Base-by-base conservation (phyloP, 2,329 filamentous ascomycete species). In the Sporothrix brunneoviolacea region DNA sequence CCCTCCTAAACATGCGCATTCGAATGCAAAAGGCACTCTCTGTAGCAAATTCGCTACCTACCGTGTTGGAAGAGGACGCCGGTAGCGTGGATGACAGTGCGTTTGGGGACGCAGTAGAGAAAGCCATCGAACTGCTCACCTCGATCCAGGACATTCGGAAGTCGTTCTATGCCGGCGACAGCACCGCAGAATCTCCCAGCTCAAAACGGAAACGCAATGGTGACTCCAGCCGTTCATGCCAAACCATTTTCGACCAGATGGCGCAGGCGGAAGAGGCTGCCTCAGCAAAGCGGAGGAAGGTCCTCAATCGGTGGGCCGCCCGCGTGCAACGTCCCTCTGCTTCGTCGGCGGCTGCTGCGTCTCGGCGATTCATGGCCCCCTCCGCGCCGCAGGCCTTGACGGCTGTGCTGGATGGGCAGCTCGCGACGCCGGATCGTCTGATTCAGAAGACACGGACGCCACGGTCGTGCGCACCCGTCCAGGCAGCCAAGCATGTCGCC, bases 21-120 rank as follows among this genome's bases (percentile, higher is more conserved):
- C 87, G 91, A 54, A 71, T 98, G 16, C 94, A 98, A 66, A 97
- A 96, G 66, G 89, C 88, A 2, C 70, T 98, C 13, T 79, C 93
- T 15, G 84, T 87, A 0, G 80, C 84, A 22, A 96, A 96, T 65
- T 85, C 89, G 1, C 73, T 94, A 36, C 66, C 76, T 15, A 63
- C 71, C 1, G 58, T 76, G 2, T 67, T 70, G 10, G 63, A 71
- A 2, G 69, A 74, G 1, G 66, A 66, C 13, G 67, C 28, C 4
- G 24, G 15, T 8, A 10, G 22, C 9, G 41, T 61, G 56, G 56
- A 65, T 3, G 62, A 70, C 36, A 67, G 68, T 30, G 64, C 86
- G 0, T 91, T 91, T 0, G 91, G 97, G 68, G 80, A 84, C 28
- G 91, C 91, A 0, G 91, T 91, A 0, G 71, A 95, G 52, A 84